These are phyloP conservation scores for Xylaria grammica DNA, from an alignment of 495 filamentous ascomycete species.

Conservation along the genomic window DNA sequence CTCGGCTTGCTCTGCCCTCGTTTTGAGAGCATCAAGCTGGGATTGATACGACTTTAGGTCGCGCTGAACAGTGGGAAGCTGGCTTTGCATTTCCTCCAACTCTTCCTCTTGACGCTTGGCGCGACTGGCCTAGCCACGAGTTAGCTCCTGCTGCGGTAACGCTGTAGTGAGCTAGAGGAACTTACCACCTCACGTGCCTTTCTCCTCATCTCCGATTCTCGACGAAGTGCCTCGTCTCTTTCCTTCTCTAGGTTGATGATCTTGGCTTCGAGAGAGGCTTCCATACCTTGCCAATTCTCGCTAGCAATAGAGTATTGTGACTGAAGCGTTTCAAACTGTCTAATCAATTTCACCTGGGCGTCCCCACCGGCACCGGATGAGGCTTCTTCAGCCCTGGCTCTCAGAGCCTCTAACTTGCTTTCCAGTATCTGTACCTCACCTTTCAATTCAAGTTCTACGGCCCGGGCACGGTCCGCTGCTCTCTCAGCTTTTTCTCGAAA, in stretches of 20 bases:
- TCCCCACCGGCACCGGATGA: slow-evolving; percentile 82
- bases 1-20: slow-evolving; percentile 68
- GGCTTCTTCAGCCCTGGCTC: slow-evolving; percentile 85
- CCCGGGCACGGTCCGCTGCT: slow-evolving; percentile 72
- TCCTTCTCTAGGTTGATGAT: slow-evolving; percentile 83
- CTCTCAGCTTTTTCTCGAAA: slow-evolving; percentile 74
- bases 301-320: slow-evolving; percentile 93
- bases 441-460: slow-evolving; percentile 79
- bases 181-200: slow-evolving; percentile 86
- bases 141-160: slow-evolving; percentile 32
- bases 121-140: slow-evolving; percentile 65
- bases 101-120: slow-evolving; percentile 82
- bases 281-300: slow-evolving; percentile 97
- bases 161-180: background rate
- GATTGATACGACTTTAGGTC: slow-evolving; percentile 61
- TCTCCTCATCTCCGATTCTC: slow-evolving; percentile 81
- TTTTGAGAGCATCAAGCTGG: slow-evolving; percentile 67
- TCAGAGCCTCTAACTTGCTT: slow-evolving; percentile 86
- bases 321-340: slow-evolving; percentile 95
- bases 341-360: slow-evolving; percentile 84
- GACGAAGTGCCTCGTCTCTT: slow-evolving; percentile 79
- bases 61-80: slow-evolving; percentile 63
- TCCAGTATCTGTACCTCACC: slow-evolving; percentile 84
- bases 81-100: slow-evolving; percentile 71
- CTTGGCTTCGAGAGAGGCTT: slow-evolving; percentile 77